Evolutionary conservation across 495 filamentous ascomycete genomes (phyloP), one percentile per base, ranked within the genome.

Genomic region (Lepraria neglecta): DNA sequence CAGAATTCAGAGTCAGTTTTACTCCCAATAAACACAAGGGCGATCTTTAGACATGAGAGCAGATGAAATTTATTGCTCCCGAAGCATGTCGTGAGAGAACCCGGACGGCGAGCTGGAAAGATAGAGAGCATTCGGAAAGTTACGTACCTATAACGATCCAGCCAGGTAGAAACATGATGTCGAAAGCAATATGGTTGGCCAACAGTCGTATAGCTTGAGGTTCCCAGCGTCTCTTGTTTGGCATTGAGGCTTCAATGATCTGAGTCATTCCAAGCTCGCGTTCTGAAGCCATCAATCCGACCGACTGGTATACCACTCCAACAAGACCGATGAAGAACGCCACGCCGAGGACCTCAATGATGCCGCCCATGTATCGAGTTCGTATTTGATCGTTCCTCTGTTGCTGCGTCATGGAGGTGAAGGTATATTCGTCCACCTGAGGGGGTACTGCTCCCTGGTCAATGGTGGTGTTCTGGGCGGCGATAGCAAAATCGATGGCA

Each of bases 241-340:
- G 82, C 81, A 91, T 90, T 84, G 90, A 92, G 43, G 88, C 85
- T 71, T 94, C 89, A 48, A 92, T 77, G 46, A 94, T 75, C 46
- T 88, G 86, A 33, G 87, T 85, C 80, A 91, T 89, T 59, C 88
- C 89, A 45, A 82, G 73, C 74, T 94, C 89, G 48, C 89, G 77
- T 73, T 94, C 89, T 27, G 81, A 80, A 17, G 89, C 89, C 61
- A 89, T 84, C 65, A 89, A 80, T 3, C 89, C 89, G 19, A 85
- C 84, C 59, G 90, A 74, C 67, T 94, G 89, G 65, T 94, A 94
- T 33, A 79, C 78, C 9, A 92, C 74, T 1, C 85, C 85, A 42
- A 91, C 82, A 56, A 89, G 77, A 42, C 82, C 82, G 17, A 83
- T 73, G 61, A 88, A 79, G 69, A 88, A 85, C 3, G 82, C 80